Evolutionary conservation across 441 rosid genomes (phyloP).

Genomic region (Metrosideros polymorpha): DNA sequence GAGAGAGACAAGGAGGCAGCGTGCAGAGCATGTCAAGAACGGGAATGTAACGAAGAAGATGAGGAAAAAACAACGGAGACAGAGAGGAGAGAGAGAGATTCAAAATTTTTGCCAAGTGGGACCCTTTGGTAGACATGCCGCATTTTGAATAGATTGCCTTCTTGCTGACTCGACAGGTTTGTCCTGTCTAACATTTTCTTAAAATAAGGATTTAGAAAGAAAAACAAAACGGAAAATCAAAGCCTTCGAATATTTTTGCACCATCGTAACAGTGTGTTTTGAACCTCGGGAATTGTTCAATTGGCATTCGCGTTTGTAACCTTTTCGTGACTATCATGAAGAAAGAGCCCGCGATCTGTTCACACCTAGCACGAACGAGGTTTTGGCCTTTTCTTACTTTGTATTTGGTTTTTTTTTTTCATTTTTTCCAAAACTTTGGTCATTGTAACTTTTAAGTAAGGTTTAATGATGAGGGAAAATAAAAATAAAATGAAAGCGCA

Average conservation of each 20-base stretch:
- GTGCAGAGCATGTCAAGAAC: no score
- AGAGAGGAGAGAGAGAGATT: no score
- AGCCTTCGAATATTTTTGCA: neutral
- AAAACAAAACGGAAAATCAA: neutral
- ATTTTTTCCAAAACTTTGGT: neutral
- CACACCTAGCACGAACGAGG: neutral
- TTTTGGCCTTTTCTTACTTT: neutral
- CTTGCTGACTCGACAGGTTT: no score
- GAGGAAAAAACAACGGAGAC: no score
- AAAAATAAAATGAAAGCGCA: no score
- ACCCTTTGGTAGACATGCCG: no score
- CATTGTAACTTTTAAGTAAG: neutral
- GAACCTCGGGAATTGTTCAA: neutral
- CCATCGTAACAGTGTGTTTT: neutral
- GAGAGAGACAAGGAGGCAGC: no score
- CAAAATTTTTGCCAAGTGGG: no score
- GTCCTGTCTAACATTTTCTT: no score
- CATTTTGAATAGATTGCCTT: no score
- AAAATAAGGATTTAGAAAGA: neutral
- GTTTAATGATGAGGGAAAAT: neutral
- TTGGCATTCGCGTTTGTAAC: neutral
- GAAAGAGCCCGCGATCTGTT: neutral
- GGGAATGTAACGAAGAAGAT: no score
- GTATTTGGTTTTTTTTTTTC: neutral
- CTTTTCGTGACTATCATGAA: neutral